phyloP scores from a whole-genome alignment of 73 alveolate species.

The Tetrahymena borealis region DNA sequence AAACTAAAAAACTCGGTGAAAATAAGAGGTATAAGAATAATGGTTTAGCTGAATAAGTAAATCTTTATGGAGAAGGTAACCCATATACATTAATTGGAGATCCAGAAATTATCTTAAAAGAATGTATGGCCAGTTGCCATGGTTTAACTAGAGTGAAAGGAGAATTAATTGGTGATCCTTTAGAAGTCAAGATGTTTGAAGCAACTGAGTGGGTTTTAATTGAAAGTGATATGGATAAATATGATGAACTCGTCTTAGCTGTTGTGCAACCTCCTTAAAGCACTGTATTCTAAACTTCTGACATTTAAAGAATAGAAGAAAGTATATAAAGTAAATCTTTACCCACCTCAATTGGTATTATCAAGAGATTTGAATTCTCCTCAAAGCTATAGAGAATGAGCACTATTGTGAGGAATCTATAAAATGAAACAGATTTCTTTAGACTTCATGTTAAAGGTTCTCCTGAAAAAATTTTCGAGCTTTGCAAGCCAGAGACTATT shows the following conservation, averaged over 20 bases:
- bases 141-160: conserved; percentile 79
- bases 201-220: conserved; percentile 85
- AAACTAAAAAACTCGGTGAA: not conserved
- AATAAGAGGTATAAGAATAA: not conserved
- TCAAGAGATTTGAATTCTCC: conserved; percentile 64
- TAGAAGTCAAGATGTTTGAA: conserved; percentile 93
- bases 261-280: conserved; percentile 25
- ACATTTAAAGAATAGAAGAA: conserved; percentile 23
- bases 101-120: conserved; percentile 29
- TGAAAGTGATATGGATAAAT: conserved; percentile 43
- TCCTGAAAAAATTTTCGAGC: conserved; percentile 73
- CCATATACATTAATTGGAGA: not conserved
- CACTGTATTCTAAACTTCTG: conserved; percentile 15
- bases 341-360: conserved; percentile 32
- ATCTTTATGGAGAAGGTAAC: not conserved
- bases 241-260: conserved; percentile 61
- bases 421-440: conserved; percentile 45
- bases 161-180: conserved; percentile 91
- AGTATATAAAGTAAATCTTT: not conserved
- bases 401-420: conserved; percentile 27
- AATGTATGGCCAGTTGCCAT: conserved; percentile 83
- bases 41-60: not conserved
- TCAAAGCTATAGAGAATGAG: conserved; percentile 63
- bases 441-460: conserved; percentile 70
- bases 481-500: conserved; percentile 60